Evolutionary conservation across 192 early-diverging fungal species (phyloP).

Genomic region (Podila clonocystis): DNA sequence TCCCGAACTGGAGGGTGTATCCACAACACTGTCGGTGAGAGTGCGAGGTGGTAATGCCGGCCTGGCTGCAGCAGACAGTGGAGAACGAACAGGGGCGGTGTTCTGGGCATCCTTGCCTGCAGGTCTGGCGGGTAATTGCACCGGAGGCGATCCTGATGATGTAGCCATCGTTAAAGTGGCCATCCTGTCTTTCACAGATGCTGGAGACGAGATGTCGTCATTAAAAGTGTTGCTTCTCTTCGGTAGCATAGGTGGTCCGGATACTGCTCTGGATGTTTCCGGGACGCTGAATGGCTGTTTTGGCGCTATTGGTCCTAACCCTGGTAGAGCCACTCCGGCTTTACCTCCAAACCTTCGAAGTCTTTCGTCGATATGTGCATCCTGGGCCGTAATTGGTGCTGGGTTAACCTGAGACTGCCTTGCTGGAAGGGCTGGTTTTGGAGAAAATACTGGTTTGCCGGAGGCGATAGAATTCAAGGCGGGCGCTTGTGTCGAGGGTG

Average conservation of each 20-base stretch:
- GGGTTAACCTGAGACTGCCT: not conserved
- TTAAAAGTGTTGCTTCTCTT: conserved; percentile 21
- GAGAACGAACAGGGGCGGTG: conserved; percentile 15
- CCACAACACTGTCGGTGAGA: conserved; percentile 19
- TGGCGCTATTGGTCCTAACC: conserved; percentile 6
- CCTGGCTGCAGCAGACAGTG: conserved; percentile 36
- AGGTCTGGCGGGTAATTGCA: conserved; percentile 28
- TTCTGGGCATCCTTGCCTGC: conserved; percentile 1
- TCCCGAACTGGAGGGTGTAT: conserved; percentile 3
- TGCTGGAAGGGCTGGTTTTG: not conserved
- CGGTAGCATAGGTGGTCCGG: conserved; percentile 31
- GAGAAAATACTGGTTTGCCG: not conserved
- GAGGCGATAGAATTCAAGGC: not conserved
- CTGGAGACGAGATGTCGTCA: not conserved
- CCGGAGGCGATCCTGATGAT: not conserved
- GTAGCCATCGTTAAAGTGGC: conserved; percentile 24
- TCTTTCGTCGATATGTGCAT: not conserved
- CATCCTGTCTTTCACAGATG: conserved; percentile 41
- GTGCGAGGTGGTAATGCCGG: conserved; percentile 24
- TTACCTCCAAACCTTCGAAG: not conserved
- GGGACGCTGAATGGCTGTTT: not conserved
- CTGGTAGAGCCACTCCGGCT: conserved; percentile 10
- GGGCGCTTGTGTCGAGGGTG: not conserved
- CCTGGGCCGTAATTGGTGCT: not conserved
- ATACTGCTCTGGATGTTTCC: not conserved